phyloP scores from a whole-genome alignment of 257 asterid genomes.

The Jacaranda copaia region DNA sequence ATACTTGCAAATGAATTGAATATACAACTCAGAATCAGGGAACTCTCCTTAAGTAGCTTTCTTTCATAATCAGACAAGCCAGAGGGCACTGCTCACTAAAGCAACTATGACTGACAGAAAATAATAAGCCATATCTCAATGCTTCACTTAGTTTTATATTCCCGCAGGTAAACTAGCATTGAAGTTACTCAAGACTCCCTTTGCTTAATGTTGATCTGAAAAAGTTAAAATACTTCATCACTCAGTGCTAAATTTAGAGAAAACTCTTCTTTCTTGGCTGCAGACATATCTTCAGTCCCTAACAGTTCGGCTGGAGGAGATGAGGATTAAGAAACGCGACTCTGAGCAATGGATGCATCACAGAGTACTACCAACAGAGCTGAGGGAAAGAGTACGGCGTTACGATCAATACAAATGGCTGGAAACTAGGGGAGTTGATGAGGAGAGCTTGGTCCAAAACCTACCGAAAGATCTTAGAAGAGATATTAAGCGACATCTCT shows the following conservation, averaged over 20 bases:
- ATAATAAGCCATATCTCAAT: neutral
- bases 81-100: no score
- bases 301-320: constrained; percentile 88
- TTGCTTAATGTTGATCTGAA: neutral
- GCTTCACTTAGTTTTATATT: neutral
- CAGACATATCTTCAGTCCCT: constrained; percentile 98
- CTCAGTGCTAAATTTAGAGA: constrained; percentile 26
- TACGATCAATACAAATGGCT: constrained; percentile 93
- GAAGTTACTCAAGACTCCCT: neutral
- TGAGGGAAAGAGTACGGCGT: constrained; percentile 86
- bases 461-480: constrained; percentile 90
- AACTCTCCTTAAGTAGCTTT: neutral
- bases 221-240: neutral
- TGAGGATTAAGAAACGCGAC: constrained; percentile 91
- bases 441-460: constrained; percentile 86
- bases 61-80: neutral
- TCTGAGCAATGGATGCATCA: constrained; percentile 99
- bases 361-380: constrained; percentile 86
- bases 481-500: constrained; percentile 92
- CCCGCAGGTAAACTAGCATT: neutral
- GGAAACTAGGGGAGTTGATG: constrained; percentile 95
- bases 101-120: neutral
- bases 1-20: no score
- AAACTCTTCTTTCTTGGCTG: constrained; percentile 32
- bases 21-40: no score